Evolutionary conservation across 345 rosid genomes (phyloP).

Genomic region (Erysimum cheiranthoides): DNA sequence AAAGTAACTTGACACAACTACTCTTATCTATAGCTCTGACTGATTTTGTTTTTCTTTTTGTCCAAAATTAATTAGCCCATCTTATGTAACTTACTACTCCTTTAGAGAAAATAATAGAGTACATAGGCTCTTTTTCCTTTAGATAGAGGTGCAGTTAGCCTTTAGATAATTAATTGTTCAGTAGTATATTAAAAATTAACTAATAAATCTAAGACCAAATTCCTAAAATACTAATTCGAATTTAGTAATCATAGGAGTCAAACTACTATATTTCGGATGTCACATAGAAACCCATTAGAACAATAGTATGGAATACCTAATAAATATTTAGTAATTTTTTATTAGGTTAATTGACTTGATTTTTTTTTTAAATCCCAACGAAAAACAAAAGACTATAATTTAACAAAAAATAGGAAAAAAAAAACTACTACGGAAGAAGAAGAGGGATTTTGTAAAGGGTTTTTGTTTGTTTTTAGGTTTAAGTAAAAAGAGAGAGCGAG

Average conservation of each 20-base stretch:
- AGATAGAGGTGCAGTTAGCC: neutral
- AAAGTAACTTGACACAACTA: slow-evolving; percentile 39
- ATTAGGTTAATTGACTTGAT: too few relatives aligned
- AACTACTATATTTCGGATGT: neutral
- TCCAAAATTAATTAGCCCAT: slow-evolving; percentile 29
- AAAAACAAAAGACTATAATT: too few relatives aligned
- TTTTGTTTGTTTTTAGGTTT: neutral
- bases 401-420: too few relatives aligned
- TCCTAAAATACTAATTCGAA: neutral
- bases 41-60: slow-evolving; percentile 44
- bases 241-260: neutral
- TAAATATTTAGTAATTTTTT: too few relatives aligned
- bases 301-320: too few relatives aligned
- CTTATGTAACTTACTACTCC: slow-evolving; percentile 17
- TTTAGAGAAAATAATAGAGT: neutral
- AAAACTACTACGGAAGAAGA: neutral
- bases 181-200: too few relatives aligned
- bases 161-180: neutral
- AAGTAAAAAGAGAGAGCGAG: too few relatives aligned
- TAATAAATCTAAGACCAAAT: neutral
- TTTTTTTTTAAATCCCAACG: too few relatives aligned
- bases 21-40: slow-evolving; percentile 37
- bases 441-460: neutral
- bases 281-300: too few relatives aligned
- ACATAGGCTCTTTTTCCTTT: neutral